These are phyloP conservation scores for Epicoccum sorghinum DNA, from an alignment of 2,329 filamentous ascomycete species.

Conservation along the genomic window DNA sequence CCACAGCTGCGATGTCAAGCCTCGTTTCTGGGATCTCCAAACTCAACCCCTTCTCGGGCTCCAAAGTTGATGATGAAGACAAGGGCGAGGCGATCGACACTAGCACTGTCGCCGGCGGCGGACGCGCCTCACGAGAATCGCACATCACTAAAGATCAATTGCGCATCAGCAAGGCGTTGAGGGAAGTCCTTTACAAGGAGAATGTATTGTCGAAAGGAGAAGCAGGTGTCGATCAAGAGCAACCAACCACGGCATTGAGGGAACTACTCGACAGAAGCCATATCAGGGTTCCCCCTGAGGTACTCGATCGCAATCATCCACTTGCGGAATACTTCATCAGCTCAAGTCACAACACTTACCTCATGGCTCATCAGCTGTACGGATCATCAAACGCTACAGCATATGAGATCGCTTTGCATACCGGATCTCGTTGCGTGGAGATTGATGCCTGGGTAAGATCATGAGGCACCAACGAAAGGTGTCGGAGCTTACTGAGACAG, in stretches of 20 bases:
- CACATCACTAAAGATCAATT: constrained; percentile 61
- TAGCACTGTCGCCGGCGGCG: constrained; percentile 63
- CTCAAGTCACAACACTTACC: constrained; percentile 76
- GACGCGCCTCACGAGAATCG: constrained; percentile 58
- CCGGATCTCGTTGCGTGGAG: constrained; percentile 73
- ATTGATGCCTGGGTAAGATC: constrained; percentile 69
- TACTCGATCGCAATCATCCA: constrained; percentile 64
- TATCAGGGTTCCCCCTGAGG: constrained; percentile 60
- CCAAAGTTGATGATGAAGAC: constrained; percentile 53
- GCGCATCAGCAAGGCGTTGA: constrained; percentile 64
- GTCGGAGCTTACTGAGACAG: not conserved
- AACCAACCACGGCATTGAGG: constrained; percentile 55
- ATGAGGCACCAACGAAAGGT: not conserved
- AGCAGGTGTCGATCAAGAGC: constrained; percentile 53
- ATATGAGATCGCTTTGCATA: constrained; percentile 66
- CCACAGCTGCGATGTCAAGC: constrained; percentile 37
- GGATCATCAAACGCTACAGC: constrained; percentile 67
- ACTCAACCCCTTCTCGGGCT: constrained; percentile 41
- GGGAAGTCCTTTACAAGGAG: constrained; percentile 61
- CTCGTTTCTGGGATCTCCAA: constrained; percentile 42
- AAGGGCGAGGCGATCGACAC: constrained; percentile 62
- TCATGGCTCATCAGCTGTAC: constrained; percentile 72
- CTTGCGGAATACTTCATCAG: constrained; percentile 75
- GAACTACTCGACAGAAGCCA: constrained; percentile 63
- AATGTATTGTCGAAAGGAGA: constrained; percentile 57